Percentiles rank a stretch among this genome's conserved stretches.
phyloP scores from a whole-genome alignment of 2,329 filamentous ascomycete genomes.

The Fusarium piperis region DNA sequence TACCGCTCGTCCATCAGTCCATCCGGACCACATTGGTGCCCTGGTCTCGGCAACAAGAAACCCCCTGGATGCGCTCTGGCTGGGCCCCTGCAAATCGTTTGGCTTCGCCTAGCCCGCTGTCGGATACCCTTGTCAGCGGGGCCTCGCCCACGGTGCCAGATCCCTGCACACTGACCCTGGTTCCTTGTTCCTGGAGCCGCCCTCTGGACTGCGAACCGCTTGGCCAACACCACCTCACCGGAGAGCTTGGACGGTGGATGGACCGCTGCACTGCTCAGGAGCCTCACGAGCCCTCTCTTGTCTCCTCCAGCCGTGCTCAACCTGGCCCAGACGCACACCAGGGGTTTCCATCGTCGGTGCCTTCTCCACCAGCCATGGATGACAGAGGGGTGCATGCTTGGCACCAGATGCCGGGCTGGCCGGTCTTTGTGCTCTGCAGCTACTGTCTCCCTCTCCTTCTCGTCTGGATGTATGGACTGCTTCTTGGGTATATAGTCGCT shows the following conservation, averaged over 20 bases:
- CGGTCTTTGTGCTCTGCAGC: constrained; percentile 28
- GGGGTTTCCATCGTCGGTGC: constrained; percentile 30
- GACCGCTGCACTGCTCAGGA: constrained; percentile 30
- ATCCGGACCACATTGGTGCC: constrained; percentile 20
- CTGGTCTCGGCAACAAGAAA: constrained; percentile 31
- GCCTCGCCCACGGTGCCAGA: constrained; percentile 10
- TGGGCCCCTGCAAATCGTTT: constrained; percentile 24
- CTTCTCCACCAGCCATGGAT: constrained; percentile 34
- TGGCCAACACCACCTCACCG: constrained; percentile 38
- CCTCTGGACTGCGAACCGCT: constrained; percentile 29
- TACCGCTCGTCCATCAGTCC: constrained; percentile 35
- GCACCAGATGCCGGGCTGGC: constrained; percentile 36
- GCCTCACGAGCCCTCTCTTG: constrained; percentile 10
- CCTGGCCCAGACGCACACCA: constrained; percentile 14
- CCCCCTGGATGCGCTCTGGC: constrained; percentile 13
- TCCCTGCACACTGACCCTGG: constrained; percentile 18
- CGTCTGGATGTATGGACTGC: constrained; percentile 11
- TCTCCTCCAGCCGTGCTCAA: constrained; percentile 25
- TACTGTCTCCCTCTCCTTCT: constrained; percentile 5
- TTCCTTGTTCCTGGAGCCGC: constrained; percentile 33
- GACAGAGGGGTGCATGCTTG: constrained; percentile 24
- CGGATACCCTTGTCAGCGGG: constrained; percentile 24
- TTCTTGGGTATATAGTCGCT: constrained; percentile 44
- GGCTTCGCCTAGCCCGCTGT: constrained; percentile 29
- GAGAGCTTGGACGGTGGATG: constrained; percentile 35